These are phyloP conservation scores for Termitomyces sp. DNA, from an alignment of 768 basidiomycete genomes.

Conservation along the genomic window DNA sequence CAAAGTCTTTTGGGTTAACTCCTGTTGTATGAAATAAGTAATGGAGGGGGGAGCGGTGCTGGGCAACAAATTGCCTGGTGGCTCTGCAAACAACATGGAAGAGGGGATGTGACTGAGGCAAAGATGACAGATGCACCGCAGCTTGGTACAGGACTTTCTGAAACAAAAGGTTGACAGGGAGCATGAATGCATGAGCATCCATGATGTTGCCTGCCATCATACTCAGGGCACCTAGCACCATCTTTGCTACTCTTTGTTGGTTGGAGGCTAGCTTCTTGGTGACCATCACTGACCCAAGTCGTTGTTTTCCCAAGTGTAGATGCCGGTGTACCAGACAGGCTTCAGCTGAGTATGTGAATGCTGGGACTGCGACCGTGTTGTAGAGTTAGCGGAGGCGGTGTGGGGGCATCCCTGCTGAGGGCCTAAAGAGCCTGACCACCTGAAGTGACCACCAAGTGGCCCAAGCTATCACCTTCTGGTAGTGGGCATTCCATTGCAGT, in stretches of 20 bases:
- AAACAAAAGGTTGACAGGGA: background rate
- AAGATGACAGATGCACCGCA: background rate
- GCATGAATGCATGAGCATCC: conserved; percentile 8
- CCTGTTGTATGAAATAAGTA: background rate
- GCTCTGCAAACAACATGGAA: background rate
- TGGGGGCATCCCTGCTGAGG: background rate
- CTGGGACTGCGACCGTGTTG: background rate
- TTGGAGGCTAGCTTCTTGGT: background rate
- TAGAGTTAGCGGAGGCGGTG: background rate
- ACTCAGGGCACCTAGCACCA: background rate
- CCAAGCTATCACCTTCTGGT: background rate
- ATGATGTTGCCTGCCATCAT: background rate
- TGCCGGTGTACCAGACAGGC: background rate
- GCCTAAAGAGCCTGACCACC: background rate
- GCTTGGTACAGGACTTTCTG: background rate
- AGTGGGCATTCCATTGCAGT: background rate
- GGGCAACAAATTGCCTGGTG: background rate
- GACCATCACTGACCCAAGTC: background rate
- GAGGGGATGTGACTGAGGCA: conserved; percentile 8
- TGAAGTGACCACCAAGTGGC: no score
- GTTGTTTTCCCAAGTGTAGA: background rate
- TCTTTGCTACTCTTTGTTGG: background rate
- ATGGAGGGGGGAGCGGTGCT: conserved; percentile 9
- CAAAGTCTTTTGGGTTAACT: background rate
- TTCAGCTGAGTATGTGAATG: no score